phyloP scores from a whole-genome alignment of 306 rosid genomes.

The Trifolium fragiferum region DNA sequence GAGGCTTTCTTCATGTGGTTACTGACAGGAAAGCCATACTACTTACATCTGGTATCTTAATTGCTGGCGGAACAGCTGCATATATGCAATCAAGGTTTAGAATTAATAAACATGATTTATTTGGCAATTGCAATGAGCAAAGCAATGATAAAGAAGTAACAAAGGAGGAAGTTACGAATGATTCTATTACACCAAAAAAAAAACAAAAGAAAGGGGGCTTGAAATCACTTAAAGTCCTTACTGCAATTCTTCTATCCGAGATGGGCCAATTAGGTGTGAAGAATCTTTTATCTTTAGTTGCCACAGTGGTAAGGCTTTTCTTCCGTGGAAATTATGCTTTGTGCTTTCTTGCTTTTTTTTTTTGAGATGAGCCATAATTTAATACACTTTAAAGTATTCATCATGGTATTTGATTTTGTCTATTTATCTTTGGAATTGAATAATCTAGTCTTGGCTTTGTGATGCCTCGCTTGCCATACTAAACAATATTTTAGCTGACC shows the following conservation, averaged over 20 bases:
- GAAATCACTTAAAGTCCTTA: constrained; percentile 81
- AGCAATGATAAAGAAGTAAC: constrained; percentile 46
- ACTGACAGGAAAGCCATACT: constrained; percentile 76
- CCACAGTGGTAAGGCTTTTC: constrained; percentile 70
- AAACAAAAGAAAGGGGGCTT: constrained; percentile 69
- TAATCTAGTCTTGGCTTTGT: constrained; percentile 18
- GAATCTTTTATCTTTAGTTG: constrained; percentile 72
- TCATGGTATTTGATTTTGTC: constrained; percentile 25
- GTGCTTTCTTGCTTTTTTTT: constrained; percentile 24
- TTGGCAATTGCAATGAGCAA: constrained; percentile 62
- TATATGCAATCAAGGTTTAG: constrained; percentile 74
- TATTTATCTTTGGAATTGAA: constrained; percentile 13
- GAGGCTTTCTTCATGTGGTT: constrained; percentile 36
- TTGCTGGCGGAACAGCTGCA: constrained; percentile 88
- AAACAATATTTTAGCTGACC: neutral
- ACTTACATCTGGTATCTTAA: constrained; percentile 82
- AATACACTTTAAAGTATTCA: constrained; percentile 24
- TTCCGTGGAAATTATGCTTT: constrained; percentile 34
- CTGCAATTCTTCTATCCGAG: constrained; percentile 78
- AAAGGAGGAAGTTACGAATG: constrained; percentile 40
- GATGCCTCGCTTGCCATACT: constrained; percentile 1
- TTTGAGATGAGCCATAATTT: constrained; percentile 10
- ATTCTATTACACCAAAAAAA: constrained; percentile 43
- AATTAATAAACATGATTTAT: constrained; percentile 48
- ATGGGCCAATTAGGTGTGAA: constrained; percentile 77